These are phyloP conservation scores for Dactylellina cionopaga DNA, from an alignment of 2,329 filamentous ascomycete species.

Conservation along the genomic window DNA sequence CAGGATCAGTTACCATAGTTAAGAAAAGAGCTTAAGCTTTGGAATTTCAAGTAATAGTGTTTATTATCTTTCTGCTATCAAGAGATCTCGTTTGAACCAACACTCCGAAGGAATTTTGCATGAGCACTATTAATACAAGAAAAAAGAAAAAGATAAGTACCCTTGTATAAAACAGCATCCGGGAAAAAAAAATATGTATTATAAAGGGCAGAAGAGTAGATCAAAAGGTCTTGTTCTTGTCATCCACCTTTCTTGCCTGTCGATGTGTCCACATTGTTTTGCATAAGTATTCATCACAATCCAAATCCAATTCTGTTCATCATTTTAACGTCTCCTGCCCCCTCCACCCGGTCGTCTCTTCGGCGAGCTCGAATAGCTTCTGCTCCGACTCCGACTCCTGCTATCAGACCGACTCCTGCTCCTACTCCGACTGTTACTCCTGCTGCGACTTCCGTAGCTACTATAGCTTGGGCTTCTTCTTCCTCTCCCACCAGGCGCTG, in stretches of 20 bases:
- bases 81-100: neutral
- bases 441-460: slow-evolving; percentile 59
- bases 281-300: no score
- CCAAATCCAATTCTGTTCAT: neutral
- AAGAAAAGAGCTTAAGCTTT: no score
- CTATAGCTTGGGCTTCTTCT: slow-evolving; percentile 73
- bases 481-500: slow-evolving; percentile 62
- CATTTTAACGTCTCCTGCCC: slow-evolving; percentile 13
- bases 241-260: neutral
- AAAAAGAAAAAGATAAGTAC: neutral
- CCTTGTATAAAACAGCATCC: no score
- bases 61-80: neutral
- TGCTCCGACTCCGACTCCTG: slow-evolving; percentile 10
- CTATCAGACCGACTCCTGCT: slow-evolving; percentile 16
- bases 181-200: neutral
- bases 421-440: slow-evolving; percentile 60
- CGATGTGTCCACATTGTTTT: no score
- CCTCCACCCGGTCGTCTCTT: slow-evolving; percentile 16
- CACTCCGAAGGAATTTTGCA: no score
- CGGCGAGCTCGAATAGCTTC: slow-evolving; percentile 41
- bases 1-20: no score
- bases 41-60: neutral
- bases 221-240: neutral
- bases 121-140: slow-evolving; percentile 25
- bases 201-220: no score